Evolutionary conservation across 2,329 filamentous ascomycete genomes (phyloP), one percentile per base, ranked within the genome.

Genomic region (Neobulgaria alba): DNA sequence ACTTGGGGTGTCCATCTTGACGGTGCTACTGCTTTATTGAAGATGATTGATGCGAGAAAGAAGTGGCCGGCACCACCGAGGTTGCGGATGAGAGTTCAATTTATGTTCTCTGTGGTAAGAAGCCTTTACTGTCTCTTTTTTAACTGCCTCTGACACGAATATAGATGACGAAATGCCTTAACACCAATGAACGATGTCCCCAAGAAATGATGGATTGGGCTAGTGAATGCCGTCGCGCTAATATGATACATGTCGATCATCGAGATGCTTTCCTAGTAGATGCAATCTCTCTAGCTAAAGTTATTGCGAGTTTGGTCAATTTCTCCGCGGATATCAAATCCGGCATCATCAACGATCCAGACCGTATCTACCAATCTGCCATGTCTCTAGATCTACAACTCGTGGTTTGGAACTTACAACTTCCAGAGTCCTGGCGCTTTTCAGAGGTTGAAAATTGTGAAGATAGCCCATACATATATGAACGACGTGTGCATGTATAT

Each of bases 1-100:
- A 26, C 7, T n/a, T 50, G 49, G 42, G 29, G 39, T 3, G 20
- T 52, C 15, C 51, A 56, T 40, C 23, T 55, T 9, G 48, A 52
- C 23, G 50, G 51, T 5, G 51, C 33, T 15, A 39, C 38, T 9
- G 47, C 44, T 12, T 36, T 57, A 3, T 33, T 57, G 19, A 40
- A 42, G 17, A 43, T 42, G 36, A 43, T 52, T 10, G 41, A 16
- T 15, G 15, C 42, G 5, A 34, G 30, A 35, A 29, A 23, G 18
- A 3, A 35, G 10, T 12, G 18, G n/a, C 32, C 14, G 21, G 21
- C 23, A 17, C 9, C 20, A 3, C 42, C 39, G 1, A 29, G 12
- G 5, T 16, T 38, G 3, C 38, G 50, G 18, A 41, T 49, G 29
- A 43, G 46, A 31, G 29, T 50, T 2, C 45, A 53, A 20, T 51